Base-by-base conservation (phyloP, 805 yeast species). In the Cyberlindnera bimundalis region DNA sequence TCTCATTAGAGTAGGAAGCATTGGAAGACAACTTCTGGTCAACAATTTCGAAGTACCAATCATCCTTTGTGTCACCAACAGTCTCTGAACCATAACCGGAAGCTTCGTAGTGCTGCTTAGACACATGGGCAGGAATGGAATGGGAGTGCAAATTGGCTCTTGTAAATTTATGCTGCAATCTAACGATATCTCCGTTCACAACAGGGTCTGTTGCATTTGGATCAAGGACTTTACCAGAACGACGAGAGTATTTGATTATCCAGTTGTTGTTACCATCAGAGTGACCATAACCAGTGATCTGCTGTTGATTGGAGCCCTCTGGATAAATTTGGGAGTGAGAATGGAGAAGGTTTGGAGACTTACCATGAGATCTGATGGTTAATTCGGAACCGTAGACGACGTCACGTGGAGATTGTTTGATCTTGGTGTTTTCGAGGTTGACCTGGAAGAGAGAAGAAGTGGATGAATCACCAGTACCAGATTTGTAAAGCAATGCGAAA, bases 381-480 rank as follows among this genome's bases (percentile, higher is more conserved):
- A 69, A 57, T 25, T 59, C 58, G 5, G 79, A 77, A 6, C 81
- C 88, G 44, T 71, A 66, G 2, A 79, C 60, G 9, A 85, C 69
- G 47, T 80, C 81, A 64, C 93, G 72, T 36, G 91, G 84, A 16
- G 81, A 71, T 39, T 84, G 79, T 25, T 69, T 71, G 38, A 91
- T 72, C 14, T 79, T 74, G 35, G 81, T 77, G 10, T 84, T 86
- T 37, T 74, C 73, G 48, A 93, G 68, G 45, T 91, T 86, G 9
- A 91, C 90, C 64, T 93, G 99, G 65, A 93, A 81, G 38, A 91
- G 71, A 0, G 97, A 81, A 14, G 93, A 81, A 67, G 93, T 86
- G 38, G 93, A 81, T 3, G 95, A 84, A 61, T 91, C 96, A 30
- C 98, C 99, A 0, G 96, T 80, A 15, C 99, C 99, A 2, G 95